Evolutionary conservation across 169 alveolate species (phyloP).

Genomic region (Besnoitia besnoiti): DNA sequence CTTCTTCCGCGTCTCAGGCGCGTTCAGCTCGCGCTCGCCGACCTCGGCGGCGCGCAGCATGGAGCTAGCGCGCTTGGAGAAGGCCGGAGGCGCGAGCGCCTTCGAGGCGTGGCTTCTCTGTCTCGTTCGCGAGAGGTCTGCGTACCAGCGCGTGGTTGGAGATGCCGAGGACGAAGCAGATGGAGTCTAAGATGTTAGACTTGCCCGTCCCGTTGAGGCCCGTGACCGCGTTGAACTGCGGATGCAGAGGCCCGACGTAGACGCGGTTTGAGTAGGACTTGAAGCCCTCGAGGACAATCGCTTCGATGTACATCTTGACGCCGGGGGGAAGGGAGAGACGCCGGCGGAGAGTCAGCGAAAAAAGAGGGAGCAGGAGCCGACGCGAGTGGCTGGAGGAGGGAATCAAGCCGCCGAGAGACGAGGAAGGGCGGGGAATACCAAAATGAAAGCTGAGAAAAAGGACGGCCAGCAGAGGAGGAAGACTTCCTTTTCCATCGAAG

Average conservation of each 20-base stretch:
- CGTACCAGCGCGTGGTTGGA: slow-evolving; percentile 45
- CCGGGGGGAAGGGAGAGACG: not conserved
- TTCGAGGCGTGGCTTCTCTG: too few species aligned
- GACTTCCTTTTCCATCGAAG: too few species aligned
- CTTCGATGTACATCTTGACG: slow-evolving; percentile 92
- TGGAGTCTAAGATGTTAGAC: slow-evolving; percentile 97
- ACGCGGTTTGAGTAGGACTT: slow-evolving; percentile 85
- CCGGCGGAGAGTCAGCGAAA: not conserved
- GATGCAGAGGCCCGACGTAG: slow-evolving; percentile 62
- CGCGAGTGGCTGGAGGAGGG: not conserved
- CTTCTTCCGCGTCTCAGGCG: too few species aligned
- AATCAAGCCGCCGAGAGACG: not conserved
- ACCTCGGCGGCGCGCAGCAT: not conserved
- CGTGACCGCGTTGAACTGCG: slow-evolving; percentile 97
- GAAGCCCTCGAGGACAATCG: slow-evolving; percentile 95
- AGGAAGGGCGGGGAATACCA: not conserved
- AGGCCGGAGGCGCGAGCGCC: too few species aligned
- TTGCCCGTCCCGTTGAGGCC: slow-evolving; percentile 99
- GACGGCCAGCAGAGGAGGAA: too few species aligned
- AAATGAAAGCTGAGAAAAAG: not conserved
- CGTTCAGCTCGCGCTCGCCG: too few species aligned
- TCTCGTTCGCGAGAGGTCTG: not conserved
- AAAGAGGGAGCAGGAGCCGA: not conserved
- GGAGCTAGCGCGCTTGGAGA: not conserved
- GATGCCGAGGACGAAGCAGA: slow-evolving; percentile 91